Evolutionary conservation across 2,329 filamentous ascomycete species (phyloP), one percentile per base, ranked within the genome.

Genomic region (Ampelomyces quisqualis): DNA sequence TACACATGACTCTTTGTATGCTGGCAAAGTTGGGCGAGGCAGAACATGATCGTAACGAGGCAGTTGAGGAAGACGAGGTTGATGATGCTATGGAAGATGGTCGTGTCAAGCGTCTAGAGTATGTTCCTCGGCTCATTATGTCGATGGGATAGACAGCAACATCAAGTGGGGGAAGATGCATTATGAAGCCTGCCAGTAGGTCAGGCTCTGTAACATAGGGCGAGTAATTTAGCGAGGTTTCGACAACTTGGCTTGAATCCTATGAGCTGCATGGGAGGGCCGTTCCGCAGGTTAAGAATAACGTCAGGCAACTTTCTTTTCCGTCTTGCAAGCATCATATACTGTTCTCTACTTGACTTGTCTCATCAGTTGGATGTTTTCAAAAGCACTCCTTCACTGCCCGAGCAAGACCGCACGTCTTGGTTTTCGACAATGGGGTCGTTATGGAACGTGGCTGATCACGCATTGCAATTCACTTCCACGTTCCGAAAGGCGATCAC

Each of bases 81-180:
- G 59, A 62, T 7, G 59, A 59, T 10, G 53, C 45, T 14, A 53
- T 38, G 29, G 57, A 60, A 20, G 52, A 55, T 23, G 55, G 41
- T 20, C 57, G 59, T 37, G 47, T 41, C 7, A 57, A 51, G 39
- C 50, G 51, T 32, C 52, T 49, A 38, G 43, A 40, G 40, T 59
- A 58, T 30, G 53, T 47, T 15, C 59, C 63, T 41, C 61, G 57
- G 48, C 62, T 64, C 65, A 69, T 70, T 42, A 58, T 64, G 38
- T 55, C 52, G 34, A 63, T 36, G 7, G 61, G 58, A 44, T 61
- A 62, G 34, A 62, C 49, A 21, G 57, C 55, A 45, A 67, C 51
- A 45, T 67, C 58, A 28, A 67, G 55, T 21, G 67, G 64, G 36
- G 64, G 61, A 11, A 67, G 52, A 38, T 67, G 65, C 66, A 68